Conservation (phyloP, 768 basidiomycete genomes). For the Leccinum imitatum region DNA sequence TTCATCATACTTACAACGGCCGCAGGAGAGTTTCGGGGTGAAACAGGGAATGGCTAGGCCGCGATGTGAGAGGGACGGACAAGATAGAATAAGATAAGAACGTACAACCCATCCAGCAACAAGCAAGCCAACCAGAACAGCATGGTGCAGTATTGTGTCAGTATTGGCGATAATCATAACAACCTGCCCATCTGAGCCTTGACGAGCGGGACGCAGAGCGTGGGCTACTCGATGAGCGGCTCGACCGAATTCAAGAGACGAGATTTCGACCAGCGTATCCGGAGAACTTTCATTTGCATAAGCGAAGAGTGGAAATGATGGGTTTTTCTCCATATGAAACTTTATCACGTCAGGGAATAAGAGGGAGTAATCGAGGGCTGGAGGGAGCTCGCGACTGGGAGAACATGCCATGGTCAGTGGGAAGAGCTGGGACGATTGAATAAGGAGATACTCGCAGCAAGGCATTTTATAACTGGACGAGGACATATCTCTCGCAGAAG, state of each 20-base stretch:
- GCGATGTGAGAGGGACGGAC: constrained; percentile 17
- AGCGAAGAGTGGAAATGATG: constrained; percentile 20
- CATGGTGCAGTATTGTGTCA: constrained; percentile 37
- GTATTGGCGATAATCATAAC: constrained; percentile 27
- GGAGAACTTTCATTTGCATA: constrained; percentile 15
- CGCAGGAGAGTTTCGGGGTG: constrained; percentile 42
- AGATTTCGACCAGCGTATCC: constrained; percentile 17
- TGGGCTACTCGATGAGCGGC: constrained; percentile 39
- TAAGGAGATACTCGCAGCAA: background rate
- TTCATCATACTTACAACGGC: constrained; percentile 34
- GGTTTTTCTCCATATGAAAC: constrained; percentile 28
- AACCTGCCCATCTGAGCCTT: constrained; percentile 19
- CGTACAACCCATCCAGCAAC: constrained; percentile 38
- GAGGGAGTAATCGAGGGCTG: constrained; percentile 22
- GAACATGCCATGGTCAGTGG: constrained; percentile 5
- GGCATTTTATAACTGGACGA: constrained; percentile 17
- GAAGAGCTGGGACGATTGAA: constrained; percentile 1
- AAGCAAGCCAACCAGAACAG: constrained; percentile 34
- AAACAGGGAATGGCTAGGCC: constrained; percentile 37
- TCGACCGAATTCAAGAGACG: constrained; percentile 30
- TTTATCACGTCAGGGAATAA: constrained; percentile 27
- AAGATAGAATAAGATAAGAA: background rate
- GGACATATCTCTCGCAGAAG: no score
- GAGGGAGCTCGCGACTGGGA: constrained; percentile 12
- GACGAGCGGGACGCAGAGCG: constrained; percentile 35